These are phyloP conservation scores for Pseudogymnoascus sp. DNA, from an alignment of 2,329 filamentous ascomycete genomes.

Conservation along the genomic window DNA sequence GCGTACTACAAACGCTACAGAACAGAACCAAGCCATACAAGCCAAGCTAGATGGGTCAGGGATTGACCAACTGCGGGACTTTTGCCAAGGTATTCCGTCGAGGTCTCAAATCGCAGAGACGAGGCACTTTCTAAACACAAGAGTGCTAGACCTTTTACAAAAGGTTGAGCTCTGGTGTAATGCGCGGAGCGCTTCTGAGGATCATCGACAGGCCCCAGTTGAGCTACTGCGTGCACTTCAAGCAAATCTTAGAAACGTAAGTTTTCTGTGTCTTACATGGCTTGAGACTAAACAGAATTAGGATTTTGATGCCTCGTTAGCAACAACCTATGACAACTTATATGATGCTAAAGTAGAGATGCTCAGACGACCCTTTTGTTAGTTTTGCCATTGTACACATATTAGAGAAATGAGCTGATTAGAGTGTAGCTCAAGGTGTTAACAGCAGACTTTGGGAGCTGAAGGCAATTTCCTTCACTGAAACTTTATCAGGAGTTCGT, in stretches of 20 bases:
- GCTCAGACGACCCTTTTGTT: slow-evolving; percentile 11
- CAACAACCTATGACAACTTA: slow-evolving; percentile 6
- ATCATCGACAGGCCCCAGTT: slow-evolving; percentile 7
- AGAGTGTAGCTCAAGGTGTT: slow-evolving; percentile 10
- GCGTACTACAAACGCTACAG: background rate
- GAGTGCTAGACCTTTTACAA: slow-evolving; percentile 12
- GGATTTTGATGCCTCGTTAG: slow-evolving; percentile 10
- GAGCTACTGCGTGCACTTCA: slow-evolving; percentile 11
- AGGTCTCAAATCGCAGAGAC: slow-evolving; percentile 14
- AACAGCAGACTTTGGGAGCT: slow-evolving; percentile 8
- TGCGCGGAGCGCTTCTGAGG: slow-evolving; percentile 2
- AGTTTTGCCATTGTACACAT: background rate
- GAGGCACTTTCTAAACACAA: slow-evolving; percentile 14
- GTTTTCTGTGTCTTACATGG: background rate
- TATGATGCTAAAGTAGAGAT: slow-evolving; percentile 2
- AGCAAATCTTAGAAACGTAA: slow-evolving; percentile 10
- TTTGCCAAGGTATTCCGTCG: slow-evolving; percentile 12
- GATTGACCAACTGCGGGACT: slow-evolving; percentile 11
- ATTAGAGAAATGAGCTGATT: slow-evolving; percentile 10
- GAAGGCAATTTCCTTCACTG: slow-evolving; percentile 1
- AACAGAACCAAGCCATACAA: slow-evolving; percentile 1
- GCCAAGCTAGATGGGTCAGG: slow-evolving; percentile 11
- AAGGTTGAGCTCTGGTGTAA: slow-evolving; percentile 15
- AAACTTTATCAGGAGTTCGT: slow-evolving; percentile 12
- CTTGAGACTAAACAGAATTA: slow-evolving; percentile 1